These are phyloP conservation scores for Apiotrichum siamense DNA, from an alignment of 1,284 basidiomycete genomes.

Conservation along the genomic window DNA sequence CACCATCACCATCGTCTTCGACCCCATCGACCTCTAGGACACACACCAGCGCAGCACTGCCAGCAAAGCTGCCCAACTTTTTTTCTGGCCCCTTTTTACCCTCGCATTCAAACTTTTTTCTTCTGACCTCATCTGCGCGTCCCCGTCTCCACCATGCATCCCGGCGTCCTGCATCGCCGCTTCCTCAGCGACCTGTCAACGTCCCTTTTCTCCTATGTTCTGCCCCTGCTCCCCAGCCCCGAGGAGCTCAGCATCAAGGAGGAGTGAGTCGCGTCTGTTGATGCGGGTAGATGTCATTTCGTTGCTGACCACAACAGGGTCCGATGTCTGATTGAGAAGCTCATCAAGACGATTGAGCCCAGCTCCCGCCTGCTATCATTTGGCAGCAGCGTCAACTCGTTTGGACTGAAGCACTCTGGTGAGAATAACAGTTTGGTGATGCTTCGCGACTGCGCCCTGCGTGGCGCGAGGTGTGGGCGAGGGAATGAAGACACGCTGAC, in stretches of 20 bases:
- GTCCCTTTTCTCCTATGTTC: constrained; percentile 57
- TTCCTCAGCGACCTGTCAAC: constrained; percentile 48
- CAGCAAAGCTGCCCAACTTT: no score
- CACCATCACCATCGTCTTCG: no score
- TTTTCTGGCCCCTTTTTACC: no score
- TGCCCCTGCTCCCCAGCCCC: constrained; percentile 77
- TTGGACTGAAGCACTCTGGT: constrained; percentile 94
- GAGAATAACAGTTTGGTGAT: no score
- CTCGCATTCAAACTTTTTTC: no score
- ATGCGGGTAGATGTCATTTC: background rate
- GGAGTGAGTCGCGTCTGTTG: constrained; percentile 50
- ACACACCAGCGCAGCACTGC: no score
- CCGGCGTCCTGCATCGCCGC: constrained; percentile 41
- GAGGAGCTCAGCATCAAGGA: constrained; percentile 93
- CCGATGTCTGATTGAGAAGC: constrained; percentile 82
- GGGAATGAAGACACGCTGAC: background rate
- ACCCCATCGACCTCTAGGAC: no score
- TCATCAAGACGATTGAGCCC: constrained; percentile 90
- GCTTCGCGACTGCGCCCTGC: no score
- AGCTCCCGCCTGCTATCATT: constrained; percentile 86
- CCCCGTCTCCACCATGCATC: constrained; percentile 34
- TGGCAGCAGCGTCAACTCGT: constrained; percentile 85
- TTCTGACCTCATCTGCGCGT: background rate
- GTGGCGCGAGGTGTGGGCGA: no score
- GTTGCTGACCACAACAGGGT: constrained; percentile 50